A percentile compares a stretch with the other conserved stretches of the same genome.
Conservation (phyloP, 306 rosid species). For the Trifolium fragiferum region DNA sequence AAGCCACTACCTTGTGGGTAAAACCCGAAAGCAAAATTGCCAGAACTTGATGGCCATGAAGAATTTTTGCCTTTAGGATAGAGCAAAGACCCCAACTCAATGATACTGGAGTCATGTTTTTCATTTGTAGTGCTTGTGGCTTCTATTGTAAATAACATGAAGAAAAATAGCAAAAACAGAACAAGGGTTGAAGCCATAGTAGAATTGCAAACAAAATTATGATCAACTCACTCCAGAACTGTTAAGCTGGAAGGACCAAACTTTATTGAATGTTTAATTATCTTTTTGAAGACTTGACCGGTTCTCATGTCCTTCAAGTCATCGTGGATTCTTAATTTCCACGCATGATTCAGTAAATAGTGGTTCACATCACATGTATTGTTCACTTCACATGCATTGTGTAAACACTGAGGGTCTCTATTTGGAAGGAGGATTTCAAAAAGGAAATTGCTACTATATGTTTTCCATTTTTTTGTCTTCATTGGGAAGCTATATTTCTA, state of each 20-base stretch:
- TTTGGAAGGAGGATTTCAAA: too few species aligned
- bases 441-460: too few species aligned
- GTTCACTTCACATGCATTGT: not conserved
- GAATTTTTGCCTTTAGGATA: not conserved
- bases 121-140: not conserved
- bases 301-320: too few species aligned
- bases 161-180: too few species aligned
- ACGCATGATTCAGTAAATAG: not conserved
- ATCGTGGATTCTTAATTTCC: too few species aligned
- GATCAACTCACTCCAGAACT: too few species aligned
- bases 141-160: too few species aligned
- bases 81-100: not conserved
- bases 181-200: too few species aligned
- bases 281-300: not conserved
- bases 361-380: not conserved
- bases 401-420: too few species aligned
- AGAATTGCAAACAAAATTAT: too few species aligned
- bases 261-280: not conserved
- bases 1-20: slow-evolving; percentile 37
- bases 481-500: too few species aligned
- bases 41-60: slow-evolving; percentile 47
- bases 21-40: slow-evolving; percentile 53
- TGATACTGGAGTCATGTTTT: not conserved
- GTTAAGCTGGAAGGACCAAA: not conserved
- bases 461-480: too few species aligned